Percentiles rank a stretch among this genome's conserved stretches.
Conservation (phyloP, 2,329 filamentous ascomycete genomes). For the Paecilomyces niveus region DNA sequence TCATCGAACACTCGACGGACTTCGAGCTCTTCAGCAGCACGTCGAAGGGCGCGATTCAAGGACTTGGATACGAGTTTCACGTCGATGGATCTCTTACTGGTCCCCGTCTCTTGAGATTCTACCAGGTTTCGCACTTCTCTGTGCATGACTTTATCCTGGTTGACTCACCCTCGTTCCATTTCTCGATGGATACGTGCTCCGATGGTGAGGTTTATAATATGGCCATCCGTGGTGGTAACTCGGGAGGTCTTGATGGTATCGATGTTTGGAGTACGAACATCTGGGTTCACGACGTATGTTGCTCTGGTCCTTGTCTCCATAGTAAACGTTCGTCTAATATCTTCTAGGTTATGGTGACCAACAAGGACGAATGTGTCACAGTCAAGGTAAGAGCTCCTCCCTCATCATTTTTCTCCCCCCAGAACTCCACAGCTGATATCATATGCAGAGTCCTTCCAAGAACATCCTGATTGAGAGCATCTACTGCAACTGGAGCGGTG, state of each 20-base stretch:
- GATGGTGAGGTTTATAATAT: slow-evolving; percentile 52
- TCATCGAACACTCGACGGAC: slow-evolving; percentile 43
- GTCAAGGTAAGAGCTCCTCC: slow-evolving; percentile 36
- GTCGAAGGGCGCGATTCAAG: slow-evolving; percentile 47
- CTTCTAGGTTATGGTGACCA: slow-evolving; percentile 47
- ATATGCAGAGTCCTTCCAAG: slow-evolving; percentile 37
- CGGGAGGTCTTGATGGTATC: slow-evolving; percentile 50
- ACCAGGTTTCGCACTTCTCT: slow-evolving; percentile 40
- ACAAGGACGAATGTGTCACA: slow-evolving; percentile 56
- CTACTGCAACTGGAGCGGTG: slow-evolving; percentile 57
- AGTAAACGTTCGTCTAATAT: neutral
- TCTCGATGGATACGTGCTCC: slow-evolving; percentile 43
- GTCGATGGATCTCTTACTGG: slow-evolving; percentile 32
- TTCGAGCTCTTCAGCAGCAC: slow-evolving; percentile 50
- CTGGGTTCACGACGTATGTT: slow-evolving; percentile 48
- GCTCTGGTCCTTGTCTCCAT: slow-evolving; percentile 3
- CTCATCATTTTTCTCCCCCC: neutral
- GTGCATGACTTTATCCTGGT: slow-evolving; percentile 45
- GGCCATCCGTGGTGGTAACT: slow-evolving; percentile 46
- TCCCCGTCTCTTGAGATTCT: slow-evolving; percentile 41
- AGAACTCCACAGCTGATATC: neutral
- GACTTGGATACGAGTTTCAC: slow-evolving; percentile 45
- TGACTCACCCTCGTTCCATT: slow-evolving; percentile 46
- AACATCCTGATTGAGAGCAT: slow-evolving; percentile 54
- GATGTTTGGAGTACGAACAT: slow-evolving; percentile 50